phyloP scores from a whole-genome alignment of 345 rosid genomes.

The Firmiana major region DNA sequence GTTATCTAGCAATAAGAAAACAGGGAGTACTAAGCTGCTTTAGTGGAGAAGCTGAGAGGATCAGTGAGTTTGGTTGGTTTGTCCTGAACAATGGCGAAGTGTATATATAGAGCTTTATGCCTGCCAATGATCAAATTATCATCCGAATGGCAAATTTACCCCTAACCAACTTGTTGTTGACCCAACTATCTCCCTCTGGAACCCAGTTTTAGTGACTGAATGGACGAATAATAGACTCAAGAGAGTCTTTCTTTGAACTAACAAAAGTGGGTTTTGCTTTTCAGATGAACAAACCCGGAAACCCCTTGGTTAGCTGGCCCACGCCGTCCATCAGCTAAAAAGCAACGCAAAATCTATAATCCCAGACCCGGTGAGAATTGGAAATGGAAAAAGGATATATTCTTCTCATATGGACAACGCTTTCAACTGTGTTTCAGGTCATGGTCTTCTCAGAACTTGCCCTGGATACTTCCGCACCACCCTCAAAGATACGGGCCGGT shows the following conservation, averaged over 20 bases:
- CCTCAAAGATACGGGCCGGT: slow-evolving; percentile 4
- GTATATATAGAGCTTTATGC: not conserved
- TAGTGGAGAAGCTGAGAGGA: not conserved
- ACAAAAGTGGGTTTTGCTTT: not conserved
- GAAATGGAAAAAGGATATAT: slow-evolving; percentile 9
- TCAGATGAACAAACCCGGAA: not conserved
- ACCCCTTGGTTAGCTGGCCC: slow-evolving; percentile 8
- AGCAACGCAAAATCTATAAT: not conserved
- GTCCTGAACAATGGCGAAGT: not conserved
- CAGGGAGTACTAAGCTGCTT: too few species aligned
- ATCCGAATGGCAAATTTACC: not conserved
- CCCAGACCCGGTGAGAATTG: slow-evolving; percentile 7
- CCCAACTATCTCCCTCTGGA: not conserved
- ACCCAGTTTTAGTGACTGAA: not conserved
- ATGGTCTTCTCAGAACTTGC: not conserved
- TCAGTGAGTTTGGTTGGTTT: not conserved
- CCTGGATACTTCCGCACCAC: not conserved
- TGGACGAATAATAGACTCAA: not conserved
- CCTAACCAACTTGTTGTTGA: not conserved
- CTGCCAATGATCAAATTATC: too few species aligned
- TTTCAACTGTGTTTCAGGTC: not conserved
- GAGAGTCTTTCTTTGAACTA: not conserved
- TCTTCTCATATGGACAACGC: not conserved
- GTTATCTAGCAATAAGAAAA: not conserved
- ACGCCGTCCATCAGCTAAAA: not conserved